phyloP scores from a whole-genome alignment of 1,139 yeast species.

The Zygoascus sp. region DNA sequence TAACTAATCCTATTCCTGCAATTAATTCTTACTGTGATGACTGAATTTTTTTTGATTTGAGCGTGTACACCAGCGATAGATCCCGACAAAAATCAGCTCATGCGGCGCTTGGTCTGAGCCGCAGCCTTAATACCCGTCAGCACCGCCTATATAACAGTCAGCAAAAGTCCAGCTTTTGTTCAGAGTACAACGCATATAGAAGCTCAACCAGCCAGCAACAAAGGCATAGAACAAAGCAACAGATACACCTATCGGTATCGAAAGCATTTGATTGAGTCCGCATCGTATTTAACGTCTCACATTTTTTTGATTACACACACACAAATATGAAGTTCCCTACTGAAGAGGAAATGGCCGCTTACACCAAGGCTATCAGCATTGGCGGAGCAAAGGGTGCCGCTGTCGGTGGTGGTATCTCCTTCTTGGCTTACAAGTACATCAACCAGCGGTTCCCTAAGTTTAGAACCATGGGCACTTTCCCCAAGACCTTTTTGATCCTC shows the following conservation, averaged over 20 bases:
- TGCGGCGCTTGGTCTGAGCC: background rate
- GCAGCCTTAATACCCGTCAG: background rate
- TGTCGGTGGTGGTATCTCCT: conserved; percentile 52
- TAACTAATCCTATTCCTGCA: too few relatives aligned
- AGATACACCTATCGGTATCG: too few relatives aligned
- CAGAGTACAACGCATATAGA: too few relatives aligned
- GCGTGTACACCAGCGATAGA: too few relatives aligned
- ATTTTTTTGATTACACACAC: background rate
- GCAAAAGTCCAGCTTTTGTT: background rate
- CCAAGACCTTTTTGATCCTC: conserved; percentile 28
- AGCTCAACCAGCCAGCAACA: too few relatives aligned
- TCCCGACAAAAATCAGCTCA: conserved; percentile 1
- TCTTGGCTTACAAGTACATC: conserved; percentile 34
- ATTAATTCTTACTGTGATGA: too few relatives aligned
- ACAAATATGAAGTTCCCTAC: conserved; percentile 59
- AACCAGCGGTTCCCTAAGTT: conserved; percentile 17
- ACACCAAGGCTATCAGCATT: conserved; percentile 48
- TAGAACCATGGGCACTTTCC: conserved; percentile 22
- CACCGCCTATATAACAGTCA: background rate
- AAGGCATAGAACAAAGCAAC: too few relatives aligned
- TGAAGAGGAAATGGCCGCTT: conserved; percentile 62
- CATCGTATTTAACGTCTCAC: too few relatives aligned
- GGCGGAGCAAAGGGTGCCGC: conserved; percentile 64
- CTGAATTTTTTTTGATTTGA: too few relatives aligned
- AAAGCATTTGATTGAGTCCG: too few relatives aligned